Percentiles rank a stretch among this genome's conserved stretches.
These are phyloP conservation scores for Penicillium expansum DNA, from an alignment of 2,329 filamentous ascomycete species.

Conservation along the genomic window DNA sequence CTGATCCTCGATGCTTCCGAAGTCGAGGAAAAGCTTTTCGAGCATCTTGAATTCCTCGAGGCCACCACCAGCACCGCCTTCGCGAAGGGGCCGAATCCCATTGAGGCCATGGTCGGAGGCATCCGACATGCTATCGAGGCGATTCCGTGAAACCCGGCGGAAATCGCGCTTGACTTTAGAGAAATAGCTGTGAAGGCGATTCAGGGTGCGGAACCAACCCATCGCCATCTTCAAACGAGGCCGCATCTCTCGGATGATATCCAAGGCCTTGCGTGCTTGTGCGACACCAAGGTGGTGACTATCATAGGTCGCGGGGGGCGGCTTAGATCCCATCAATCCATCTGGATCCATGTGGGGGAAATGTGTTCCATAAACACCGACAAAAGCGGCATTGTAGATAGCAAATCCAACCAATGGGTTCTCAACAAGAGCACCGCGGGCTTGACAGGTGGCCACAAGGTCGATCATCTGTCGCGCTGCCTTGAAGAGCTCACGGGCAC, in stretches of 20 bases:
- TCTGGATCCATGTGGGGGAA: conserved; percentile 57
- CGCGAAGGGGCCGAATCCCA: conserved; percentile 32
- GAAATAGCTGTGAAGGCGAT: conserved; percentile 43
- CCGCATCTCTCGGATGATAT: conserved; percentile 43
- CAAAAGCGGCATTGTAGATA: conserved; percentile 53
- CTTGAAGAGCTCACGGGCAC: conserved; percentile 50
- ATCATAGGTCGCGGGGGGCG: conserved; percentile 24
- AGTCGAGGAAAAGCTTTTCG: conserved; percentile 42
- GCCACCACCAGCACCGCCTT: conserved; percentile 33
- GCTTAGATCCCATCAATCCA: conserved; percentile 43
- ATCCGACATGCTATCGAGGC: conserved; percentile 30
- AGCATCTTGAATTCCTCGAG: conserved; percentile 42
- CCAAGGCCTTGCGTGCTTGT: conserved; percentile 38
- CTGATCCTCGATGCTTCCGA: conserved; percentile 41
- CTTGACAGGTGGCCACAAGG: conserved; percentile 51
- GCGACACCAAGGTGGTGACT: conserved; percentile 31
- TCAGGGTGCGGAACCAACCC: conserved; percentile 46
- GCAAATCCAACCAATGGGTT: conserved; percentile 57
- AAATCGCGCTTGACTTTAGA: conserved; percentile 40
- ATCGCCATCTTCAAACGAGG: conserved; percentile 40
- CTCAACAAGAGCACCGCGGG: conserved; percentile 52
- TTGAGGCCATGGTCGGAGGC: conserved; percentile 28
- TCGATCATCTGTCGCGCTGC: conserved; percentile 55
- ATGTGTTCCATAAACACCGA: conserved; percentile 53
- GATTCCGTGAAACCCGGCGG: conserved; percentile 35